phyloP scores from a whole-genome alignment of 164 flowering plant genomes.

The Cinnamomum chago region DNA sequence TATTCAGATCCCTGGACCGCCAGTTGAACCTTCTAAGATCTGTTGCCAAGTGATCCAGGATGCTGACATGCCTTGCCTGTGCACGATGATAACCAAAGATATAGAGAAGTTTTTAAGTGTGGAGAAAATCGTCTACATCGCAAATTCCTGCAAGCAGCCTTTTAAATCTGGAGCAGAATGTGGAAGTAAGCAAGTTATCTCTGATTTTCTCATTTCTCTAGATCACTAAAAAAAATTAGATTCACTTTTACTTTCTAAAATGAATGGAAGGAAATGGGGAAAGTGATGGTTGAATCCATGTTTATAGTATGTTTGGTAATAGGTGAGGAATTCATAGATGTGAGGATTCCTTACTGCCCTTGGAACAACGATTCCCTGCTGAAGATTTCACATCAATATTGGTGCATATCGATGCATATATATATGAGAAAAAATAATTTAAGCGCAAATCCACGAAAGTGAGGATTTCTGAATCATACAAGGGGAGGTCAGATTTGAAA shows the following conservation, averaged over 20 bases:
- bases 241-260: not conserved
- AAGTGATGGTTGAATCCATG: not conserved
- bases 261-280: not conserved
- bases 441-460: too few species aligned
- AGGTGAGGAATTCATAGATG: too few species aligned
- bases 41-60: conserved; percentile 25
- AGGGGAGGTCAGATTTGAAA: too few species aligned
- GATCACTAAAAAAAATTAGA: not conserved
- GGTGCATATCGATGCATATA: too few species aligned
- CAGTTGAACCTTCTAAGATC: not conserved
- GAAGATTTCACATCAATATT: too few species aligned
- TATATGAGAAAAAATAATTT: too few species aligned
- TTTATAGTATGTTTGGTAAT: too few species aligned
- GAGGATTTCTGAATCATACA: too few species aligned
- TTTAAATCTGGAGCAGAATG: conserved; percentile 31
- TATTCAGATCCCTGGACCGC: not conserved
- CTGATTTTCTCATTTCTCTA: too few species aligned
- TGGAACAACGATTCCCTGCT: too few species aligned
- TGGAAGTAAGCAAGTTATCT: conserved; percentile 26
- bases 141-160: conserved; percentile 21
- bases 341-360: too few species aligned
- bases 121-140: conserved; percentile 28
- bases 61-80: conserved; percentile 31
- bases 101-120: conserved; percentile 31
- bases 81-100: conserved; percentile 23